Evolutionary conservation across 345 rosid genomes (phyloP).

Genomic region (Eucalyptus dawsonii): DNA sequence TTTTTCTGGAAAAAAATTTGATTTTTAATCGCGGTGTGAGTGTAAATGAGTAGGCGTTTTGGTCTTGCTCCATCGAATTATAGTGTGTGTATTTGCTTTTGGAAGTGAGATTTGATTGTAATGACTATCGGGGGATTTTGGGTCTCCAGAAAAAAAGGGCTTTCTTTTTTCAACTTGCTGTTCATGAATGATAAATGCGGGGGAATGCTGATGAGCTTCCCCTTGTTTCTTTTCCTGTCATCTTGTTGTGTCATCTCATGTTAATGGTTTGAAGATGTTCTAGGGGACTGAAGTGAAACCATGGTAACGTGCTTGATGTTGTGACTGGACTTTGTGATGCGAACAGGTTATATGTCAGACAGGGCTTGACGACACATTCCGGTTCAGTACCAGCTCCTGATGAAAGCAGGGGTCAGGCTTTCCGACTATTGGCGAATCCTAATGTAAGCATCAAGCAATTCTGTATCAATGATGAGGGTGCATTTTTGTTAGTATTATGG

Average conservation of each 20-base stretch:
- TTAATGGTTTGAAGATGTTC: background rate
- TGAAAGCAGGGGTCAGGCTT: conserved; percentile 41
- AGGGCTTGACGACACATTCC: conserved; percentile 22
- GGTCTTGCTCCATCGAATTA: background rate
- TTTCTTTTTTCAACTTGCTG: background rate
- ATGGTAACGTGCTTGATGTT: background rate
- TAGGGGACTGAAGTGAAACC: background rate
- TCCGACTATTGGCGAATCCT: conserved; percentile 50
- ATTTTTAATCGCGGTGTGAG: background rate
- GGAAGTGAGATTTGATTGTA: background rate
- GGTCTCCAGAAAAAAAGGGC: background rate
- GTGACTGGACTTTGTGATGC: background rate
- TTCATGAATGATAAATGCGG: background rate
- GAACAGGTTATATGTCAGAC: conserved; percentile 5
- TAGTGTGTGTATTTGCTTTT: background rate
- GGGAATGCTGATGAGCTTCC: background rate
- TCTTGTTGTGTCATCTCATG: background rate
- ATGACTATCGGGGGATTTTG: background rate
- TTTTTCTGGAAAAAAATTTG: background rate
- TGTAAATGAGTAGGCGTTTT: background rate
- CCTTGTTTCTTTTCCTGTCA: background rate
- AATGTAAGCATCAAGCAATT: conserved; percentile 42
- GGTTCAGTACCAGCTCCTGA: conserved; percentile 7
- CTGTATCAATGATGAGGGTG: background rate
- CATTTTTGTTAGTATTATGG: background rate